These are phyloP conservation scores for Cydonia oblonga DNA, from an alignment of 331 rosid species.

Conservation along the genomic window DNA sequence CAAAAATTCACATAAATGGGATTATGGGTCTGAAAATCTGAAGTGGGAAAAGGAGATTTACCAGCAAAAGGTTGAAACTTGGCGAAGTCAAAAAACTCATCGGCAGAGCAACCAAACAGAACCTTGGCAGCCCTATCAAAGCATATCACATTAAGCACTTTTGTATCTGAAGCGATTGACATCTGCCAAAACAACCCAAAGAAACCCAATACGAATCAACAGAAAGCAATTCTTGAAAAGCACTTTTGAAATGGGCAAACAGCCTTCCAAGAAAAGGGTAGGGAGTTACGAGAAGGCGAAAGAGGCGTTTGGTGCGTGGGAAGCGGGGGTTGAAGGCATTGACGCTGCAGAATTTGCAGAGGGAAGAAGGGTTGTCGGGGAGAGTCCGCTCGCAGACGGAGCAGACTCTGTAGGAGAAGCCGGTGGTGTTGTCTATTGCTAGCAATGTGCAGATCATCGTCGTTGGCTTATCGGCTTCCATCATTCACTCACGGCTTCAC, in stretches of 20 bases:
- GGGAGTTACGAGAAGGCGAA: conserved; percentile 42
- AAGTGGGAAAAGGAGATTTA: neutral
- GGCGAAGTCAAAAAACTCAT: conserved; percentile 60
- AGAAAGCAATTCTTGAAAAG: neutral
- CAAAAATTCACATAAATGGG: neutral
- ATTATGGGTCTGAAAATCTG: neutral
- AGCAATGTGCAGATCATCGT: conserved; percentile 33
- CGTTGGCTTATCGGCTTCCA: conserved; percentile 22
- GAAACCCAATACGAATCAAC: neutral
- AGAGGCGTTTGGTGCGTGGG: conserved; percentile 44
- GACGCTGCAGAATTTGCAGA: conserved; percentile 42
- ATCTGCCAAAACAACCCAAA: conserved; percentile 30
- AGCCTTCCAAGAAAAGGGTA: neutral
- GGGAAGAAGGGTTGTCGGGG: conserved; percentile 17
- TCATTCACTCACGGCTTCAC: neutral
- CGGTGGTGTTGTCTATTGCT: conserved; percentile 36
- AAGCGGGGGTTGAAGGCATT: conserved; percentile 24
- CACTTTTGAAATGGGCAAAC: neutral
- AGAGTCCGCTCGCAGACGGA: conserved; percentile 53
- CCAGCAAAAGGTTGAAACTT: conserved; percentile 59
- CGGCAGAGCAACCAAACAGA: conserved; percentile 73
- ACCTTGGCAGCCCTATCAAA: conserved; percentile 56
- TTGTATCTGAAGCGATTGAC: conserved; percentile 56
- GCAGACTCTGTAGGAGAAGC: conserved; percentile 49
- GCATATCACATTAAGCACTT: conserved; percentile 50